These are phyloP conservation scores for Citrus sinensis DNA, from an alignment of 345 rosid genomes.

Conservation along the genomic window DVS_A1.0 CM039165.1:14632001-14632500, in stretches of 20 bases:
- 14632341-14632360: slow-evolving; percentile 13
- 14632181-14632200: slow-evolving; percentile 19
- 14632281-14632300: background rate
- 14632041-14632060: slow-evolving; percentile 4
- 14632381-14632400: slow-evolving; percentile 12
- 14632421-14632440: slow-evolving; percentile 11
- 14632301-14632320: slow-evolving; percentile 8
- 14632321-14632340: slow-evolving; percentile 14
- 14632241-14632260: slow-evolving; percentile 20
- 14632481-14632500: slow-evolving; percentile 6
- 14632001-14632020: slow-evolving; percentile 30
- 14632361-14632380: slow-evolving; percentile 9
- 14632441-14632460: slow-evolving; percentile 1
- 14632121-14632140: slow-evolving; percentile 16
- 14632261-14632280: slow-evolving; percentile 15
- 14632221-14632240: slow-evolving; percentile 20
- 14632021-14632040: slow-evolving; percentile 40
- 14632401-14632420: slow-evolving; percentile 6
- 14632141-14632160: slow-evolving; percentile 12
- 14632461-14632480: slow-evolving; percentile 15
- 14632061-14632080: background rate
- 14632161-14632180: slow-evolving; percentile 29
- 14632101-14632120: slow-evolving; percentile 22
- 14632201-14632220: slow-evolving; percentile 29
- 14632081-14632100: slow-evolving; percentile 2